Evolutionary conservation across 148 eudicot genomes (phyloP).

Genomic region (Linanthus parryae): DNA sequence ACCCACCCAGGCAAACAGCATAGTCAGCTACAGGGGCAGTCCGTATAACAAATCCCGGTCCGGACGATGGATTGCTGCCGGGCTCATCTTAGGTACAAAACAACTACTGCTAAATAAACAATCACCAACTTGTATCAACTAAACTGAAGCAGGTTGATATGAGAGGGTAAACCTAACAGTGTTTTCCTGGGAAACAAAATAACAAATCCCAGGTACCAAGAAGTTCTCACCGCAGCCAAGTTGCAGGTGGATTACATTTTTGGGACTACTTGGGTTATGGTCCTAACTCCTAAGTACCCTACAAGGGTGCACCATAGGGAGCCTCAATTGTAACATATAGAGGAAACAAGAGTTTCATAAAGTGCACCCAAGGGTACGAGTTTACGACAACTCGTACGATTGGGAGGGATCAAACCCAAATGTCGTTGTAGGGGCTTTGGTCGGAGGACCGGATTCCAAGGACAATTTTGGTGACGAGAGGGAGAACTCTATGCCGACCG

Average conservation of each 20-base stretch:
- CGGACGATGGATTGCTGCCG: slow-evolving; percentile 95
- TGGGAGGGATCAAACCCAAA: slow-evolving; percentile 54
- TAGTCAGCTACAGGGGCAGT: slow-evolving; percentile 63
- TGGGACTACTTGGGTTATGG: slow-evolving; percentile 69
- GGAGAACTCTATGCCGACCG: slow-evolving; percentile 71
- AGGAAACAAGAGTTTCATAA: slow-evolving; percentile 65
- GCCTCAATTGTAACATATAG: slow-evolving; percentile 69
- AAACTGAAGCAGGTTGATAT: no score
- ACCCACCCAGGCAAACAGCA: slow-evolving; percentile 23
- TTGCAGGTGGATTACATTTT: slow-evolving; percentile 63
- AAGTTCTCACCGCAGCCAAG: slow-evolving; percentile 36
- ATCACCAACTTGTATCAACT: no score
- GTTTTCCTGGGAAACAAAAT: no score
- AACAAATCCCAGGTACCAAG: no score
- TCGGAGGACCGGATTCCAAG: slow-evolving; percentile 70
- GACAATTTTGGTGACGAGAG: slow-evolving; percentile 56
- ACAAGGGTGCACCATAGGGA: slow-evolving; percentile 73
- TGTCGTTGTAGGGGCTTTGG: slow-evolving; percentile 62
- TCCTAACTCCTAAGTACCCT: slow-evolving; percentile 42
- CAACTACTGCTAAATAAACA: no score
- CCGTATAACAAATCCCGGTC: slow-evolving; percentile 72
- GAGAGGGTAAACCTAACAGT: no score
- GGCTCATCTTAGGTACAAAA: slow-evolving; percentile 94
- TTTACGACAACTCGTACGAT: slow-evolving; percentile 73
- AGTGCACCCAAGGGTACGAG: slow-evolving; percentile 95